Percentiles rank a stretch among this genome's conserved stretches.
Evolutionary conservation across 2,329 filamentous ascomycete species (phyloP).

Genomic region (Colletotrichum sp.): DNA sequence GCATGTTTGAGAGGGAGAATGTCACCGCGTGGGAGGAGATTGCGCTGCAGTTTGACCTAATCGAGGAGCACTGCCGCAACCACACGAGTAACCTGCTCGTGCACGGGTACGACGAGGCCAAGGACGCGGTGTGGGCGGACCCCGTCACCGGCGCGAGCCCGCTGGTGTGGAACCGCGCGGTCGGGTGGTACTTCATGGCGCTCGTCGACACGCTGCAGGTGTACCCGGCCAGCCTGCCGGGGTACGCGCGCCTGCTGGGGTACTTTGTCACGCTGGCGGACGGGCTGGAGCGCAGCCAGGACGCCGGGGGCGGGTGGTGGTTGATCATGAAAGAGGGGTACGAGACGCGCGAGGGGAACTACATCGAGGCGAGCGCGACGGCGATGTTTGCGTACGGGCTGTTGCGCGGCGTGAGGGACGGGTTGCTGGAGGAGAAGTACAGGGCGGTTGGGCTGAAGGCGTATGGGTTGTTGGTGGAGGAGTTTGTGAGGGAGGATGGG

Average conservation of each 20-base stretch:
- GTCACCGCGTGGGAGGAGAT: slow-evolving; percentile 48
- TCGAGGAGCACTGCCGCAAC: slow-evolving; percentile 46
- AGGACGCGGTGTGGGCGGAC: slow-evolving; percentile 55
- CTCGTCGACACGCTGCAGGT: slow-evolving; percentile 54
- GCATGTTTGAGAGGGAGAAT: slow-evolving; percentile 39
- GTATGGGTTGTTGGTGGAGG: slow-evolving; percentile 39
- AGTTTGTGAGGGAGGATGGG: slow-evolving; percentile 49
- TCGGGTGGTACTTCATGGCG: slow-evolving; percentile 59
- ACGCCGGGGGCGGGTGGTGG: slow-evolving; percentile 59
- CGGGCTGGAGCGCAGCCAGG: slow-evolving; percentile 45
- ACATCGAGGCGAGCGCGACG: slow-evolving; percentile 62
- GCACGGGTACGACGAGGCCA: slow-evolving; percentile 58
- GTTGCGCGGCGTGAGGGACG: slow-evolving; percentile 41
- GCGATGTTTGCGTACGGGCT: slow-evolving; percentile 62
- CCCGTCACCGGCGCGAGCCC: slow-evolving; percentile 52
- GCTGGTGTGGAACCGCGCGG: slow-evolving; percentile 55
- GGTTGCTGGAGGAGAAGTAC: slow-evolving; percentile 40
- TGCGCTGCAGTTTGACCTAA: slow-evolving; percentile 46
- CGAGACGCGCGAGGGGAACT: slow-evolving; percentile 55
- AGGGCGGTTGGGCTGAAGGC: slow-evolving; percentile 34
- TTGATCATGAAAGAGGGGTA: slow-evolving; percentile 57
- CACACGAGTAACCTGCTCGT: slow-evolving; percentile 46
- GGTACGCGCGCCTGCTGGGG: slow-evolving; percentile 35
- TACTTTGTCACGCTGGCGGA: slow-evolving; percentile 45
- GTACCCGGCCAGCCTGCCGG: slow-evolving; percentile 39